Base-by-base conservation (phyloP, 2,329 filamentous ascomycete species). In the Leptosphaerulina australis region DNA sequence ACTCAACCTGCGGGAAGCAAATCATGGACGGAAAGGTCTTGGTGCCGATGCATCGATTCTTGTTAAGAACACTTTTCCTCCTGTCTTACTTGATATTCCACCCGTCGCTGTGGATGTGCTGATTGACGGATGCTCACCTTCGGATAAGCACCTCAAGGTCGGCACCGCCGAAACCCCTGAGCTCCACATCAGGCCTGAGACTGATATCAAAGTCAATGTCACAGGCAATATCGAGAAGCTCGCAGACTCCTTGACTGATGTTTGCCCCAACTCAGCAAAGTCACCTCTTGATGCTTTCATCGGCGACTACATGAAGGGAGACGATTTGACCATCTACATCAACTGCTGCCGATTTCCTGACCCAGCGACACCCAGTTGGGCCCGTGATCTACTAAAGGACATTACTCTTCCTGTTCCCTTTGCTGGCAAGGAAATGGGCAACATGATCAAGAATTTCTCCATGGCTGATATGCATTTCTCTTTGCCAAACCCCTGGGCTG, bases 271-370 rank as follows among this genome's bases (percentile, higher is more conserved):
- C 49, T 88, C 87, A 2, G 78, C 86, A 21, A 85, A 86, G 6
- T 97, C 93, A 1, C 94, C 94, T 1, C 78, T 99, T 18, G 94
- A 99, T 67, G 78, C 85, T 18, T 81, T 99, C 31, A 78, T 99
- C 45, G 84, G 84, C 34, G 85, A 85, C 44, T 97, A 96, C 69
- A 85, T 97, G 56, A 84, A 88, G 56, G 92, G 93, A 37, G 81
- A 88, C 31, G 81, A 88, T 46, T 88, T 89, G 0, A 90, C 85
- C 1, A 81, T 97, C 10, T 95, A 91, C 72, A 85, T 97, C 38
- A 88, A 88, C 39, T 94, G 93, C 20, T 88, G 88, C 47, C 82
- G 85, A 53, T 78, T 84, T 20, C 83, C 87, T 2, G 81, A 81
- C 14, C 77, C 82, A 1, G 79, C 85, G 25, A 89, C 91, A 0